Percentiles rank a stretch among this genome's conserved stretches.
phyloP scores from a whole-genome alignment of 805 yeast genomes.

The Kodamaea laetipori region DNA sequence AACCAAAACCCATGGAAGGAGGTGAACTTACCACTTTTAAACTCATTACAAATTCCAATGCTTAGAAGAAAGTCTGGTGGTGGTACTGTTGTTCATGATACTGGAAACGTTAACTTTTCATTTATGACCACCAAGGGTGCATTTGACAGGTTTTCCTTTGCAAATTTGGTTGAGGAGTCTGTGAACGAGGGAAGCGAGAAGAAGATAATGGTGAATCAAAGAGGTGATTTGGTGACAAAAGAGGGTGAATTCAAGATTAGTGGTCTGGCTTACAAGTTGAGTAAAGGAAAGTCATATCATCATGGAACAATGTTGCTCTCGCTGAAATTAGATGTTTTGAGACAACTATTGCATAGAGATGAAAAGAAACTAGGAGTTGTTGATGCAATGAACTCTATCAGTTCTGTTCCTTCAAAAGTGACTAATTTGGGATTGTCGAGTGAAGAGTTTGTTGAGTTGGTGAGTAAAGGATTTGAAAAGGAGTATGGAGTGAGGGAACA shows the following conservation, averaged over 20 bases:
- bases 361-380: slow-evolving; percentile 42
- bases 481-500: slow-evolving; percentile 20
- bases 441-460: slow-evolving; percentile 49
- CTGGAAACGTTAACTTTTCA: slow-evolving; percentile 85
- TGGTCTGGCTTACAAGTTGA: slow-evolving; percentile 90
- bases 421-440: slow-evolving; percentile 55
- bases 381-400: slow-evolving; percentile 55
- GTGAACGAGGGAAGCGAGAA: slow-evolving; percentile 25
- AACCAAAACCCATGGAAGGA: slow-evolving; percentile 96
- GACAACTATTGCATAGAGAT: slow-evolving; percentile 57
- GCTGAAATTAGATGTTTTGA: slow-evolving; percentile 61
- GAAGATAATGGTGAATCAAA: slow-evolving; percentile 55
- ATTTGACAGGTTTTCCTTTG: slow-evolving; percentile 63
- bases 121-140: slow-evolving; percentile 68
- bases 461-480: slow-evolving; percentile 41
- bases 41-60: slow-evolving; percentile 57
- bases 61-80: slow-evolving; percentile 89
- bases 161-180: slow-evolving; percentile 41
- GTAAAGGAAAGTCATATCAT: slow-evolving; percentile 81
- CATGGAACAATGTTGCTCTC: slow-evolving; percentile 93
- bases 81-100: slow-evolving; percentile 94
- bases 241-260: slow-evolving; percentile 61
- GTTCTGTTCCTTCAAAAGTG: slow-evolving; percentile 81
- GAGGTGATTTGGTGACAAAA: slow-evolving; percentile 75
- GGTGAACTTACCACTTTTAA: slow-evolving; percentile 59